Percentiles rank a stretch among this genome's conserved stretches.
Conservation (phyloP, 2,329 filamentous ascomycete species). For the Aureobasidium sp. region DNA sequence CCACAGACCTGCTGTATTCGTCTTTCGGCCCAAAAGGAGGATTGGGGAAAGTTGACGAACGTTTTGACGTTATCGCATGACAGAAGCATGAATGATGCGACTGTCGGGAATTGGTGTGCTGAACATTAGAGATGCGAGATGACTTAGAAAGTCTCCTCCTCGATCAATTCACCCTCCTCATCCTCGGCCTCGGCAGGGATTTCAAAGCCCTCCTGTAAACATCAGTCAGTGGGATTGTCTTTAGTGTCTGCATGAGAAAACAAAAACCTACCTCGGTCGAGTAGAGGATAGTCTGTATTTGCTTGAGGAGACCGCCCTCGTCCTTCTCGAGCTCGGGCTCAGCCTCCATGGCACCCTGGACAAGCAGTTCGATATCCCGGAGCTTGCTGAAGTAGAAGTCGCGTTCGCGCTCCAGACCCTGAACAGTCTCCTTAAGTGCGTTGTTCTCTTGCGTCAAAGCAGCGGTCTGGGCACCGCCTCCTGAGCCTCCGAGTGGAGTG, state of each 20-base stretch:
- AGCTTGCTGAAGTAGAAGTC: slow-evolving; percentile 99
- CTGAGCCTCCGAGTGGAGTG: slow-evolving; percentile 33
- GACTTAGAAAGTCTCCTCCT: slow-evolving; percentile 69
- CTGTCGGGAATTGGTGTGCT: neutral
- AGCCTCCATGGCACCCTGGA: slow-evolving; percentile 88
- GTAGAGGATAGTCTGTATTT: slow-evolving; percentile 94
- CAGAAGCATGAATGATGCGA: neutral
- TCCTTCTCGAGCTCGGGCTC: slow-evolving; percentile 92
- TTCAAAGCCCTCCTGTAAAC: slow-evolving; percentile 57
- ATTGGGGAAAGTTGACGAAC: neutral
- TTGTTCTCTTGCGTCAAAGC: slow-evolving; percentile 79
- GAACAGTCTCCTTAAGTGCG: slow-evolving; percentile 90
- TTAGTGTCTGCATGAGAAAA: neutral
- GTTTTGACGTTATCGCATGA: slow-evolving; percentile 2
- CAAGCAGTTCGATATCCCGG: slow-evolving; percentile 87
- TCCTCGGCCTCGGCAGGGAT: slow-evolving; percentile 73
- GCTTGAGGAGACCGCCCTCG: slow-evolving; percentile 84
- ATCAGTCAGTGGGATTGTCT: neutral
- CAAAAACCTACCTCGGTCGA: slow-evolving; percentile 67
- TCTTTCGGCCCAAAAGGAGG: neutral
- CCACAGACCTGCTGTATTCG: slow-evolving; percentile 6
- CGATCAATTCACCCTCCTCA: slow-evolving; percentile 56
- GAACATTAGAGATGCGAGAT: neutral
- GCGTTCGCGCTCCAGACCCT: slow-evolving; percentile 86
- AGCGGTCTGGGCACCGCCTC: slow-evolving; percentile 53